Evolutionary conservation across 306 rosid genomes (phyloP).

Genomic region (Benincasa hispida): DNA sequence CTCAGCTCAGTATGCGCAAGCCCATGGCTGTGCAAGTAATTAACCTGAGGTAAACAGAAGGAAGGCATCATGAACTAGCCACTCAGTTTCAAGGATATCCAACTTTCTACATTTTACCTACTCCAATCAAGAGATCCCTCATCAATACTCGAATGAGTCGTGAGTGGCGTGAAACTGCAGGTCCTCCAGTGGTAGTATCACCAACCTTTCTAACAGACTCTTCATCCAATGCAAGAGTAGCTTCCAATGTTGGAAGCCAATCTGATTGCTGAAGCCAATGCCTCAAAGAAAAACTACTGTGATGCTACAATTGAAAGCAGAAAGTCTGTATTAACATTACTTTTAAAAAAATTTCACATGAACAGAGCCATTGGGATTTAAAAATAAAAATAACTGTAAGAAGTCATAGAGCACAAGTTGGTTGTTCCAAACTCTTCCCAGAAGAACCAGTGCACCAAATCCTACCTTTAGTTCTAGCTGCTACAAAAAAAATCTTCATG

Average conservation of each 20-base stretch:
- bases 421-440: background rate
- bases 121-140: conserved; percentile 99
- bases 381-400: background rate
- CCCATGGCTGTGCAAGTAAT: conserved; percentile 96
- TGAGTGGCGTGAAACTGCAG: conserved; percentile 76
- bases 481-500: background rate
- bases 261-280: conserved; percentile 96
- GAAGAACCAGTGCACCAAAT: background rate
- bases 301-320: conserved; percentile 46
- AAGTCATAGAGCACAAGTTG: background rate
- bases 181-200: conserved; percentile 84
- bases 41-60: conserved; percentile 45
- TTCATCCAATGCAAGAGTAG: conserved; percentile 92
- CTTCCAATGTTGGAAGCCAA: conserved; percentile 98
- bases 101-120: conserved; percentile 14
- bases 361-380: background rate
- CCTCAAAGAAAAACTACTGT: conserved; percentile 92
- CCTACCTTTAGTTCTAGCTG: background rate
- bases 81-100: background rate
- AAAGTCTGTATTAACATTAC: background rate
- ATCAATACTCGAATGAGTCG: conserved; percentile 70
- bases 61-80: conserved; percentile 11
- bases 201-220: conserved; percentile 89
- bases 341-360: background rate
- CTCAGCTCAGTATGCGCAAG: conserved; percentile 95